A percentile compares a stretch with the other conserved stretches of the same genome.
These are phyloP conservation scores for Aspergillus cavernicola DNA, from an alignment of 495 filamentous ascomycete species.

Conservation along the genomic window DNA sequence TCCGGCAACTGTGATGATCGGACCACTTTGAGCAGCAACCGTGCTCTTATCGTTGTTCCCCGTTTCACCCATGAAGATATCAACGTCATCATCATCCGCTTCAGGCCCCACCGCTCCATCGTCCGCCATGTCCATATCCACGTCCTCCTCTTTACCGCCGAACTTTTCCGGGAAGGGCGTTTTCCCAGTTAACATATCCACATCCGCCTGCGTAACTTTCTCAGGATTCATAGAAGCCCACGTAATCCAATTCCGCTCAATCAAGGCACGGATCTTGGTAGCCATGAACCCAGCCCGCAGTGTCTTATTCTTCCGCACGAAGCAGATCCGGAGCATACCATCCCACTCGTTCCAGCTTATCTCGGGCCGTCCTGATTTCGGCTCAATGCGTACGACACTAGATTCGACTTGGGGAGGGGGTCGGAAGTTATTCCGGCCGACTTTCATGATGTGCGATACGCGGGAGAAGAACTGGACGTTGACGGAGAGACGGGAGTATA, in stretches of 20 bases:
- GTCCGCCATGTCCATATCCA: constrained; percentile 37
- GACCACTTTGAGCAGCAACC: background rate
- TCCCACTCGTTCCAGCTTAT: constrained; percentile 95
- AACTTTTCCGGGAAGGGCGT: constrained; percentile 75
- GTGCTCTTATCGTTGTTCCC: constrained; percentile 24
- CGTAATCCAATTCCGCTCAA: constrained; percentile 87
- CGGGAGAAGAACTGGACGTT: constrained; percentile 96
- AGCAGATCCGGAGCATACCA: constrained; percentile 78
- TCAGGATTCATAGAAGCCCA: constrained; percentile 18
- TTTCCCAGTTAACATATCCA: constrained; percentile 30
- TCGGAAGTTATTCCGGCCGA: constrained; percentile 91
- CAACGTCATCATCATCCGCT: constrained; percentile 59
- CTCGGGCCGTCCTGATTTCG: constrained; percentile 75
- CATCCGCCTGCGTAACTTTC: background rate
- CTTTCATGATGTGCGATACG: constrained; percentile 85
- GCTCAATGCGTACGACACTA: constrained; percentile 72
- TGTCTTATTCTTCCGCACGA: constrained; percentile 75
- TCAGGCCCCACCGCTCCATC: constrained; percentile 44
- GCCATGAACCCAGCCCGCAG: constrained; percentile 72
- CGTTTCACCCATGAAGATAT: constrained; percentile 72
- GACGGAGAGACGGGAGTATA: constrained; percentile 82
- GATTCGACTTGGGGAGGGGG: constrained; percentile 89
- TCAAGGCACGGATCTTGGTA: constrained; percentile 74
- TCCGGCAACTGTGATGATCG: constrained; percentile 23
- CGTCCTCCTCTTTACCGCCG: constrained; percentile 27